Percentiles rank a stretch among this genome's conserved stretches.
phyloP scores from a whole-genome alignment of 2,329 filamentous ascomycete species.

The Ophioceras dolichostomum region DNA sequence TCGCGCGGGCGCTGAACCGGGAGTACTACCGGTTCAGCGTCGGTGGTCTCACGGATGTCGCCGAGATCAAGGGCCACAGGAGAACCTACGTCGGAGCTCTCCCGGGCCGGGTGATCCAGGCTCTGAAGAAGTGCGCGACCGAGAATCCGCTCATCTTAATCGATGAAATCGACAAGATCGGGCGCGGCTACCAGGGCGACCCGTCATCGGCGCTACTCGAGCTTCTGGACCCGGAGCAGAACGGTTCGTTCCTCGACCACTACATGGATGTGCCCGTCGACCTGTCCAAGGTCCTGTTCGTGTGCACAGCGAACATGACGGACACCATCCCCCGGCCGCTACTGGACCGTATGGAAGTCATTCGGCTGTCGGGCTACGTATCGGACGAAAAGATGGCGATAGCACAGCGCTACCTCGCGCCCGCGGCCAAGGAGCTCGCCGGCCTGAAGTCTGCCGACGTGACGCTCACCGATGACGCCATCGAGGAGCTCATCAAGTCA shows the following conservation, averaged over 20 bases:
- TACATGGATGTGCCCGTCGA: conserved; percentile 98
- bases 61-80: conserved; percentile 96
- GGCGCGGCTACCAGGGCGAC: conserved; percentile 89
- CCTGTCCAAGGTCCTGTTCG: conserved; percentile 92
- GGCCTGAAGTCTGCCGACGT: conserved; percentile 87
- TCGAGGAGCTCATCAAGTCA: conserved; percentile 94
- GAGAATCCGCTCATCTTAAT: conserved; percentile 96
- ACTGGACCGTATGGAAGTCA: conserved; percentile 95
- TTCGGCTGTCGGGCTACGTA: conserved; percentile 90
- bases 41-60: conserved; percentile 90
- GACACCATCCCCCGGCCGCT: conserved; percentile 93
- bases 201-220: conserved; percentile 90
- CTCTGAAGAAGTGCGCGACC: conserved; percentile 96
- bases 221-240: conserved; percentile 91
- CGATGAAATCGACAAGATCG: conserved; percentile 97
- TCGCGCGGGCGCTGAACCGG: conserved; percentile 84
- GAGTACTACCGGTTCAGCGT: conserved; percentile 99
- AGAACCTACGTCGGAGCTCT: conserved; percentile 93
- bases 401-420: conserved; percentile 82
- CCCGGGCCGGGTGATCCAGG: conserved; percentile 93
- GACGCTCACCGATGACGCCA: conserved; percentile 72
- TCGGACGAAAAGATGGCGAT: conserved; percentile 99
- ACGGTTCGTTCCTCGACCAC: conserved; percentile 92
- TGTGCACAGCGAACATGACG: conserved; percentile 98
- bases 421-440: conserved; percentile 86